Percentiles rank a stretch among this genome's conserved stretches.
Conservation (phyloP, 2,329 filamentous ascomycete species). For the Escovopsis weberi region DNA sequence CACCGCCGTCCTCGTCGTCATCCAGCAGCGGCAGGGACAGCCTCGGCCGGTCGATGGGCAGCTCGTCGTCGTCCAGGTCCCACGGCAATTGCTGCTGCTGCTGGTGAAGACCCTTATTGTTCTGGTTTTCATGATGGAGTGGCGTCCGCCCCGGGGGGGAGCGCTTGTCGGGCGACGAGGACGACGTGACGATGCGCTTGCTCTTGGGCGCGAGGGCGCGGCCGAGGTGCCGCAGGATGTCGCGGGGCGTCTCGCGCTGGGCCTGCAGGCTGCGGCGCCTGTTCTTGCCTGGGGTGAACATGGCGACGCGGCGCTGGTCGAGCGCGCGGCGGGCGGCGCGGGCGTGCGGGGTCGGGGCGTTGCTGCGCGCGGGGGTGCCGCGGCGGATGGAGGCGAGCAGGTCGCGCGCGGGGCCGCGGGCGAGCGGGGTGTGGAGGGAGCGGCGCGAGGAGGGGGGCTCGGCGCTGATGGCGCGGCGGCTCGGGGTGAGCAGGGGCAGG, state of each 20-base stretch:
- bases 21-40: slow-evolving; percentile 41
- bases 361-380: slow-evolving; percentile 27
- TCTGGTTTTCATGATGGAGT: no score
- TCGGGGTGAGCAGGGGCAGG: slow-evolving; percentile 16
- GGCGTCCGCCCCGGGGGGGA: no score
- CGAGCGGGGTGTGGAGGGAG: slow-evolving; percentile 29
- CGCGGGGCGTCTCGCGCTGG: slow-evolving; percentile 40
- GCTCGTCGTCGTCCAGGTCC: slow-evolving; percentile 37
- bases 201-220: slow-evolving; percentile 36
- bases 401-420: slow-evolving; percentile 20
- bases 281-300: slow-evolving; percentile 45
- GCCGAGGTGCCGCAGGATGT: slow-evolving; percentile 38
- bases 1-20: no score
- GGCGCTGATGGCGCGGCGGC: slow-evolving; percentile 14
- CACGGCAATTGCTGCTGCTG: slow-evolving; percentile 23
- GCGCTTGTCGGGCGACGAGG: slow-evolving; percentile 21
- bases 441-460: slow-evolving; percentile 26
- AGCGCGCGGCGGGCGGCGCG: slow-evolving; percentile 44
- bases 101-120: no score
- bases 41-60: slow-evolving; percentile 35
- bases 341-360: slow-evolving; percentile 43
- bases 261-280: slow-evolving; percentile 42
- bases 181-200: slow-evolving; percentile 30
- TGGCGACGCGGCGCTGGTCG: slow-evolving; percentile 41
- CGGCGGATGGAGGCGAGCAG: slow-evolving; percentile 24